Conservation (phyloP, 2,329 filamentous ascomycete species). For the Aspergillus arachidicola region DNA sequence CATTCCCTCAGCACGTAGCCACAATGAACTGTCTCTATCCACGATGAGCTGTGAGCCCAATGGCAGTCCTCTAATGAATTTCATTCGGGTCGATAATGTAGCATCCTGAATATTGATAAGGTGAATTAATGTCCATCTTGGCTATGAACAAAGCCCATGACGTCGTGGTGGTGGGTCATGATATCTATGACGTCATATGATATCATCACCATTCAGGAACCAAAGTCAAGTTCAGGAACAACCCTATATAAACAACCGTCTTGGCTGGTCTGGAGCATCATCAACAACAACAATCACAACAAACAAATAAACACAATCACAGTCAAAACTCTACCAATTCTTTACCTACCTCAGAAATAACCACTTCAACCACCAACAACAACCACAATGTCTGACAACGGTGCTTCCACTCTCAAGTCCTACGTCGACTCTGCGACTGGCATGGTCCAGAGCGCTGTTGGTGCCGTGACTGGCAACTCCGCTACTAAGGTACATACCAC, state of each 20-base stretch:
- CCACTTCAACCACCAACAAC: neutral
- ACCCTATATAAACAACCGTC: neutral
- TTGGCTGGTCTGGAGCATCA: neutral
- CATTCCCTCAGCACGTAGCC: neutral
- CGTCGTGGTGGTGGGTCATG: neutral
- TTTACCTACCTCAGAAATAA: neutral
- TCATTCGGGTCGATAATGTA: too few species aligned
- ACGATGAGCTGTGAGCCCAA: neutral
- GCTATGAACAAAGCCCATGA: neutral
- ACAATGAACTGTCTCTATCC: neutral
- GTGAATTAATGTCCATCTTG: neutral
- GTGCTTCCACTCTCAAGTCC: slow-evolving; percentile 75
- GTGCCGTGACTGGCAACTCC: slow-evolving; percentile 71
- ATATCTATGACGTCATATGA: slow-evolving; percentile 1
- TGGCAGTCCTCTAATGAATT: neutral
- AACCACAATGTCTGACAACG: slow-evolving; percentile 26
- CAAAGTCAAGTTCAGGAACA: neutral
- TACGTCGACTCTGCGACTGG: slow-evolving; percentile 74
- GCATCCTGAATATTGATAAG: neutral
- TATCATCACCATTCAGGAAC: neutral
- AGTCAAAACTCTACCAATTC: too few species aligned
- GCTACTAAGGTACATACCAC: slow-evolving; percentile 59
- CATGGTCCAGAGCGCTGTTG: slow-evolving; percentile 70
- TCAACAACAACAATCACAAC: neutral
- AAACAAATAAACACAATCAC: neutral